Evolutionary conservation across 1,284 basidiomycete species (phyloP).

Genomic region (Grifola frondosa): DNA sequence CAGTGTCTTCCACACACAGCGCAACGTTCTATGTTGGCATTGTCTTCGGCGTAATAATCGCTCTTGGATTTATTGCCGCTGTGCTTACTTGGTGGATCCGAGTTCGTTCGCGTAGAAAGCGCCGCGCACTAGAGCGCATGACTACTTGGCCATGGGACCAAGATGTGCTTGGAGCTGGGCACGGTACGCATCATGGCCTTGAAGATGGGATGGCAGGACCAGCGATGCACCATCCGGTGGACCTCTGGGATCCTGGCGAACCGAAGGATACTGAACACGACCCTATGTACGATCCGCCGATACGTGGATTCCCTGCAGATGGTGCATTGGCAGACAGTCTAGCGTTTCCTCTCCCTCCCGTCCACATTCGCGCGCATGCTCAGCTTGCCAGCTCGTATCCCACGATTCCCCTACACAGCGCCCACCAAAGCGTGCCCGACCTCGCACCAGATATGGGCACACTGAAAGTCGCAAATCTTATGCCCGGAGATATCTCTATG

Average conservation of each 20-base stretch:
- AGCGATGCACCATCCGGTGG: neutral
- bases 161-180: conserved; percentile 13
- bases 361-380: conserved; percentile 6
- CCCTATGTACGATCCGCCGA: neutral
- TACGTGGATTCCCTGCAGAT: neutral
- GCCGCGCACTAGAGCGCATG: conserved; percentile 26
- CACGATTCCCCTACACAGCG: conserved; percentile 18
- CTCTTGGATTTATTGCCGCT: conserved; percentile 38
- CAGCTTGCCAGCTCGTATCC: conserved; percentile 30
- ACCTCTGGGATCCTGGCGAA: neutral
- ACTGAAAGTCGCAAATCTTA: conserved; percentile 41
- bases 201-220: neutral
- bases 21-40: conserved; percentile 45
- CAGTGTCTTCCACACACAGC: conserved; percentile 20
- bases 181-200: conserved; percentile 6
- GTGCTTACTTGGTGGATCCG: conserved; percentile 42
- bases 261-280: neutral
- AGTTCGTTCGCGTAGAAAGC: conserved; percentile 34
- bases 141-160: conserved; percentile 33
- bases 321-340: conserved; percentile 4
- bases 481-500: conserved; percentile 40
- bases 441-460: conserved; percentile 37
- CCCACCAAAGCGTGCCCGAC: conserved; percentile 28
- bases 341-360: conserved; percentile 10
- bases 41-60: conserved; percentile 41